Conservation (phyloP, 1,139 yeast genomes). For the Geotrichum fermentans region DNA sequence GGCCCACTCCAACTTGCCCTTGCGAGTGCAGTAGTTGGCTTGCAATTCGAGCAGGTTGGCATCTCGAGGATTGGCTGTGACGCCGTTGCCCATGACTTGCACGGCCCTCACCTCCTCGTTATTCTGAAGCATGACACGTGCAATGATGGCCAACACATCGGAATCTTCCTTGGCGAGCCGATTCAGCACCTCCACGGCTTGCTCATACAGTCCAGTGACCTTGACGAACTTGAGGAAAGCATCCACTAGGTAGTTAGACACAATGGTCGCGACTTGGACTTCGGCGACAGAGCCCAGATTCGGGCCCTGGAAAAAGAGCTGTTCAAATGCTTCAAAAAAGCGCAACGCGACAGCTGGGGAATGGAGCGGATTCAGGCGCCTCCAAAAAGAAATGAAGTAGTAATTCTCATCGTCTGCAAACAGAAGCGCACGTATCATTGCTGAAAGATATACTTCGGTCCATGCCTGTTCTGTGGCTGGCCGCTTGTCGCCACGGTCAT, state of each 20-base stretch:
- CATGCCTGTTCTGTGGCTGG: conserved; percentile 46
- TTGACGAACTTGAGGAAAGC: conserved; percentile 62
- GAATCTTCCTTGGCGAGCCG: conserved; percentile 43
- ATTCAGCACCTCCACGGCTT: conserved; percentile 52
- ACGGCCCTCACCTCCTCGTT: conserved; percentile 82
- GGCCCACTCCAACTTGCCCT: conserved; percentile 66
- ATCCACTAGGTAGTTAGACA: conserved; percentile 72
- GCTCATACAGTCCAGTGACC: conserved; percentile 58
- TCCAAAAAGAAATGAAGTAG: conserved; percentile 57
- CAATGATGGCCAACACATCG: conserved; percentile 55
- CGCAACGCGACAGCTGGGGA: conserved; percentile 42
- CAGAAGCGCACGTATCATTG: conserved; percentile 65
- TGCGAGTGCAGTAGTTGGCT: conserved; percentile 63
- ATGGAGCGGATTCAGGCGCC: conserved; percentile 60
- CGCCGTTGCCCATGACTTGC: conserved; percentile 55
- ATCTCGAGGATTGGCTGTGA: conserved; percentile 56
- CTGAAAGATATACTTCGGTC: conserved; percentile 76
- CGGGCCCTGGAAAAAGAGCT: conserved; percentile 62
- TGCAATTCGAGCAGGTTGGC: conserved; percentile 55
- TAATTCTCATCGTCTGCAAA: conserved; percentile 66
- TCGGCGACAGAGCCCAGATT: conserved; percentile 57
- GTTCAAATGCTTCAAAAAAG: conserved; percentile 58
- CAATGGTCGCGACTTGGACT: conserved; percentile 62
- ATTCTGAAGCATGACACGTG: conserved; percentile 53
- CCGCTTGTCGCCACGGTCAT: conserved; percentile 47